phyloP scores from a whole-genome alignment of 1,284 basidiomycete species.

The Trichosporon sp. region DNA sequence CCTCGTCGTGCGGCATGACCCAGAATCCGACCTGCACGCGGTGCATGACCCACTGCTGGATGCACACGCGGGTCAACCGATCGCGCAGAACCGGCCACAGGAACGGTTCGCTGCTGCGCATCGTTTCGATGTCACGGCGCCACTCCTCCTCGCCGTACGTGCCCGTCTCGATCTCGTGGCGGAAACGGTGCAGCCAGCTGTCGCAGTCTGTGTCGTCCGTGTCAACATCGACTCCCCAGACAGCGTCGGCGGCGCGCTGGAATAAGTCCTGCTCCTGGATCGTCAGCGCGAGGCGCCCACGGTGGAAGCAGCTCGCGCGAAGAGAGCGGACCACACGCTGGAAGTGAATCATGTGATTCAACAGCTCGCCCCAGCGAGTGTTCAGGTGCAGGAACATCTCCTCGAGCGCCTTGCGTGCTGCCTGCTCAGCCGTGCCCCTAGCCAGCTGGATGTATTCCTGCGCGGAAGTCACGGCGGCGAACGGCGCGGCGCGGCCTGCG shows the following conservation, averaged over 20 bases:
- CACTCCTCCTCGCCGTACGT: constrained; percentile 8
- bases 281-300: neutral
- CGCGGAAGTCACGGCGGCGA: neutral
- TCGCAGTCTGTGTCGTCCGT: neutral
- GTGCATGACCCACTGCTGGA: constrained; percentile 23
- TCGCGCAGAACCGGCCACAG: constrained; percentile 11
- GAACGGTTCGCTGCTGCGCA: neutral
- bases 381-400: constrained; percentile 25
- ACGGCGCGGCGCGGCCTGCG: constrained; percentile 9
- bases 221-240: constrained; percentile 9
- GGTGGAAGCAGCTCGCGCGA: neutral
- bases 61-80: constrained; percentile 13
- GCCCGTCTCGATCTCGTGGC: constrained; percentile 8
- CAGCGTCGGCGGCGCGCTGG: neutral
- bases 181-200: neutral
- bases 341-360: constrained; percentile 10
- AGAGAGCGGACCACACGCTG: constrained; percentile 10
- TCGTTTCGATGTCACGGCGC: neutral
- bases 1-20: constrained; percentile 32
- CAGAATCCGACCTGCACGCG: constrained; percentile 28
- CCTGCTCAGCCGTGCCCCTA: constrained; percentile 2
- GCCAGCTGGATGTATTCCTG: constrained; percentile 16
- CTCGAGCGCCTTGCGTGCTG: constrained; percentile 21
- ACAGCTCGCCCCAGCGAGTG: constrained; percentile 23
- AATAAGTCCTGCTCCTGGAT: neutral